Conservation (phyloP, 2,329 filamentous ascomycete species). For the Akanthomyces muscarius region DNA sequence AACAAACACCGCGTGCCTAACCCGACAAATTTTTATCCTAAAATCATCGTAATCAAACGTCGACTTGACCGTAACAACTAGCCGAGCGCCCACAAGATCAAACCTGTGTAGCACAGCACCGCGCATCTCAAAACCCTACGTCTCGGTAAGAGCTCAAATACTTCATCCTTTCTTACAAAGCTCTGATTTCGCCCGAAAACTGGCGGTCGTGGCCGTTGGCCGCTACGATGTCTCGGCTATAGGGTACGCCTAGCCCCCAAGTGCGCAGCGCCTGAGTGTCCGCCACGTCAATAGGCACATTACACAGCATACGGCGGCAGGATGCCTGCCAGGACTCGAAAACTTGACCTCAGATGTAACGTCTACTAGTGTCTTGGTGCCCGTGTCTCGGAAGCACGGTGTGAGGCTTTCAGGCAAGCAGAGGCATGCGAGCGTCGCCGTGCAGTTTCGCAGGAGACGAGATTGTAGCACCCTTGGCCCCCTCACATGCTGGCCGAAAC, state of each 20-base stretch:
- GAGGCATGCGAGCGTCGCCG: neutral
- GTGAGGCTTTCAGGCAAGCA: neutral
- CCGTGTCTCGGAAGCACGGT: conserved; percentile 10
- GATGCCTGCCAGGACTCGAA: neutral
- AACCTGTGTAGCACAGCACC: no score
- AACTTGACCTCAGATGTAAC: neutral
- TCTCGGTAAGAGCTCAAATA: no score
- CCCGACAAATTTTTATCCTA: no score
- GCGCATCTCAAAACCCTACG: no score
- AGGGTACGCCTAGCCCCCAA: neutral
- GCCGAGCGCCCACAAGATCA: no score
- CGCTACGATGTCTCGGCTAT: neutral
- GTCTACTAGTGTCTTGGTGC: neutral
- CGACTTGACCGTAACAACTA: no score
- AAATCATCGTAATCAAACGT: no score
- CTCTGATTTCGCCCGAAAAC: neutral
- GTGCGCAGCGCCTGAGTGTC: neutral
- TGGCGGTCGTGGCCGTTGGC: neutral
- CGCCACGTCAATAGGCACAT: neutral
- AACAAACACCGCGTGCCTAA: no score
- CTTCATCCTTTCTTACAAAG: no score
- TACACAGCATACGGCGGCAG: neutral
- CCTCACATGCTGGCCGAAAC: neutral
- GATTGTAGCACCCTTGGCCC: neutral
- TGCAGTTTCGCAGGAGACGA: neutral